Base-by-base conservation (phyloP, 2,329 filamentous ascomycete genomes). In the Pseudogymnoascus sp. region DNA sequence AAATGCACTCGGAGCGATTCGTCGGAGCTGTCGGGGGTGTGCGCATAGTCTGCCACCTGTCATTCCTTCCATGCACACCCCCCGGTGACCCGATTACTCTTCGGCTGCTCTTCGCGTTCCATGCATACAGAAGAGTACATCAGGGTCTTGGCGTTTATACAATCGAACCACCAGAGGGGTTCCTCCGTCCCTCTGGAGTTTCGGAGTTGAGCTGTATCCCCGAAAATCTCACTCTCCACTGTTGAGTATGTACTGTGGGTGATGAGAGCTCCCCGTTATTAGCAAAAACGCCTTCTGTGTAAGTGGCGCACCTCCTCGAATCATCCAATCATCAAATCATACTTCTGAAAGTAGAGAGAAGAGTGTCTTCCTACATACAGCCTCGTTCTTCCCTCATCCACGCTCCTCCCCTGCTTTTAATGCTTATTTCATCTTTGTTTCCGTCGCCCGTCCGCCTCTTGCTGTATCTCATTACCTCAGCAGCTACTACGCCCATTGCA, bases 191-290 rank as follows among this genome's bases (percentile, higher is more conserved):
- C 28, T 57, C 50, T 33, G 28, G 28, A 57, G 28, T 57, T 35
- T 57, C 50, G 50, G 50, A 57, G 28, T 57, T 57, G 50, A 57
- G 50, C 10, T 57, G 50, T 57, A 57, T 57, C 50, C 50, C 50
- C 50, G 50, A 31, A 33, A 57, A 57, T 57, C 50, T 57, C 50
- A 57, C 50, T 57, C 50, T 57, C 50, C 50, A 57, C 50, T 33
- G 10, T 33, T 8, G 11, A 26, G 5, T 19, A 19, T 33, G 50
- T 57, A 57, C 50, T 57, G 28, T 57, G 50, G 50, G 28, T 21
- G 50, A 15, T 28, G 40, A 21, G 26, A 57, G 28, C 50, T 57
- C 17, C 26, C 33, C 6, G 50, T 57, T 35, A 57, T 57, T 31
- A 53, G 50, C 28, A 33, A 17, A 17, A 26, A 33, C 28, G 28